These are phyloP conservation scores for Jatropha podagrica DNA, from an alignment of 441 rosid genomes.

Conservation along the genomic window DNA sequence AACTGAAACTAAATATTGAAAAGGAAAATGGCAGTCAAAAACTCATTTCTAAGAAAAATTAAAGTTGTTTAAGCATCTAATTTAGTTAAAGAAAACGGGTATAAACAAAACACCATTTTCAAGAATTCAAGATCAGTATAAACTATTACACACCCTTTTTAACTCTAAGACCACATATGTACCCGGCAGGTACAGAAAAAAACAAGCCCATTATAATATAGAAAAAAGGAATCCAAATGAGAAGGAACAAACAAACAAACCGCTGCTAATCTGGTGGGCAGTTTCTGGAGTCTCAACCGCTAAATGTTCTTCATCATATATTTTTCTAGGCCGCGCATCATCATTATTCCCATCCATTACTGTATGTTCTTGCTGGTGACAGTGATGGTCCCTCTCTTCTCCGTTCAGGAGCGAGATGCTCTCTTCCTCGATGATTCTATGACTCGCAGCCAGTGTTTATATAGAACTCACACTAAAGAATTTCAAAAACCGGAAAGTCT, in stretches of 20 bases:
- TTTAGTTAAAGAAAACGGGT: not conserved
- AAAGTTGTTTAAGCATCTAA: not conserved
- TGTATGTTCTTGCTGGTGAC: constrained; percentile 8
- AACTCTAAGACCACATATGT: not conserved
- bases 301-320: constrained; percentile 29
- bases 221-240: not conserved
- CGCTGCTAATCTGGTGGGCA: constrained; percentile 87
- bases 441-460: constrained; percentile 11
- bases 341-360: constrained; percentile 26
- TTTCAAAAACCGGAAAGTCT: not conserved
- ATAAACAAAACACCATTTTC: constrained; percentile 5
- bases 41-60: not conserved
- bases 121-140: not conserved
- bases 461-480: not conserved
- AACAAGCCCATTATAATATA: not conserved
- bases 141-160: not conserved
- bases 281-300: constrained; percentile 63
- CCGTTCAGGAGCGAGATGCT: constrained; percentile 33
- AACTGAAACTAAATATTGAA: not conserved
- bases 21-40: not conserved
- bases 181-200: not conserved
- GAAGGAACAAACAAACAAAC: constrained; percentile 30
- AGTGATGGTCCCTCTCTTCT: not conserved
- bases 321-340: constrained; percentile 21
- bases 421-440: constrained; percentile 26